Conservation (phyloP, 768 basidiomycete genomes). For the Kockovaella imperatae region DNA sequence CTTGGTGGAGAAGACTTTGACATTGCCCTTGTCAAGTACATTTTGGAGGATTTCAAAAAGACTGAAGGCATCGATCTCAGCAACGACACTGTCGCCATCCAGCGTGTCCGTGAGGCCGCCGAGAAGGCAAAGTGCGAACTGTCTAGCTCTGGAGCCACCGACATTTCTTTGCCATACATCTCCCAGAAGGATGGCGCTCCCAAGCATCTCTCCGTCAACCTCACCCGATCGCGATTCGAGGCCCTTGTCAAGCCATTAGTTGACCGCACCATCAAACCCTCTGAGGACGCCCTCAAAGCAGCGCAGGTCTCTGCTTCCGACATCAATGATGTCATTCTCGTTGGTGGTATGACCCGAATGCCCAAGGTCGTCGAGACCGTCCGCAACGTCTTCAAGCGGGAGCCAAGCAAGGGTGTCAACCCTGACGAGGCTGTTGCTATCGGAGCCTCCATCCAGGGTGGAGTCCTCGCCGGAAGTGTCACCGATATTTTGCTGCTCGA, state of each 20-base stretch:
- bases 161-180: conserved; percentile 97
- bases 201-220: conserved; percentile 90
- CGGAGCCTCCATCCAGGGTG: conserved; percentile 95
- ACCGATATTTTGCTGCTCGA: conserved; percentile 77
- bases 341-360: conserved; percentile 99
- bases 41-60: conserved; percentile 91
- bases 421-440: conserved; percentile 99
- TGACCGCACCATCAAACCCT: conserved; percentile 84
- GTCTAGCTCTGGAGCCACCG: conserved; percentile 88
- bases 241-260: conserved; percentile 71
- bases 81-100: conserved; percentile 89
- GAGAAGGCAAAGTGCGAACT: conserved; percentile 99
- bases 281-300: conserved; percentile 92
- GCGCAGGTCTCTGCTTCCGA: conserved; percentile 88
- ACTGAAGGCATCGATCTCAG: conserved; percentile 71
- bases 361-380: conserved; percentile 90
- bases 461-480: conserved; percentile 92
- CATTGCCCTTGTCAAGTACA: conserved; percentile 72
- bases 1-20: conserved; percentile 98
- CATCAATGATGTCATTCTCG: conserved; percentile 92
- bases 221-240: conserved; percentile 86
- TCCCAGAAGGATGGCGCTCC: conserved; percentile 90
- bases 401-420: conserved; percentile 98
- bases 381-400: conserved; percentile 85
- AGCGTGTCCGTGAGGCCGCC: conserved; percentile 96